phyloP scores from a whole-genome alignment of 2,329 filamentous ascomycete genomes.

The Colletotrichum echinochloae region DNA sequence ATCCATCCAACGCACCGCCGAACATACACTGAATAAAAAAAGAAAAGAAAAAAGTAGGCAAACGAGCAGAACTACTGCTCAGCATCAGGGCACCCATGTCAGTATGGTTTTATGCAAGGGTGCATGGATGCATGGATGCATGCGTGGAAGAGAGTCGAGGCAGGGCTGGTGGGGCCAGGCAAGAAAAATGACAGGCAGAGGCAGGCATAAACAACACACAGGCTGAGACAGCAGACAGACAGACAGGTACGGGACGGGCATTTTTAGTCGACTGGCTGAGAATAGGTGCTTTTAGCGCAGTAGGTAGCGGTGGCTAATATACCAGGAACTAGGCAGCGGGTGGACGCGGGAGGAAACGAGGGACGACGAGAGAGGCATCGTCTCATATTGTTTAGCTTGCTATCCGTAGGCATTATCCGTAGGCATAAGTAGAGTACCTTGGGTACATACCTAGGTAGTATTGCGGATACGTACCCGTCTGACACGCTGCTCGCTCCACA shows the following conservation, averaged over 20 bases:
- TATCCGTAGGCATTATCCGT: no score
- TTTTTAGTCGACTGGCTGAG: background rate
- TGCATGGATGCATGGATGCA: background rate
- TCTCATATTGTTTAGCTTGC: conserved; percentile 1
- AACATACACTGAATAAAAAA: background rate
- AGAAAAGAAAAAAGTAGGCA: no score
- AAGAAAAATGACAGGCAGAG: no score
- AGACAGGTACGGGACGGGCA: background rate
- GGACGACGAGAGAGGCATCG: background rate
- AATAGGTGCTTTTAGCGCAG: no score
- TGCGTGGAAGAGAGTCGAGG: background rate
- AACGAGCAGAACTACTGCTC: no score
- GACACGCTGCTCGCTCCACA: background rate
- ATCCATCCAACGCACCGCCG: no score
- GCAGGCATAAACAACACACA: background rate
- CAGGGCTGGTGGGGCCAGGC: no score
- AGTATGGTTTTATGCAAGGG: background rate
- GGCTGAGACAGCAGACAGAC: background rate
- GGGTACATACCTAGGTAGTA: no score
- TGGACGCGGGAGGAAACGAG: background rate
- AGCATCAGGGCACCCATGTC: background rate
- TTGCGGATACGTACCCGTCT: conserved; percentile 12
- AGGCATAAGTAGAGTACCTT: no score
- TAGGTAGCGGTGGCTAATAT: no score
- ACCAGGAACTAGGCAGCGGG: no score